Evolutionary conservation across 441 rosid genomes (phyloP), one percentile per base, ranked within the genome.

Genomic region (Biscutella laevigata): DNA sequence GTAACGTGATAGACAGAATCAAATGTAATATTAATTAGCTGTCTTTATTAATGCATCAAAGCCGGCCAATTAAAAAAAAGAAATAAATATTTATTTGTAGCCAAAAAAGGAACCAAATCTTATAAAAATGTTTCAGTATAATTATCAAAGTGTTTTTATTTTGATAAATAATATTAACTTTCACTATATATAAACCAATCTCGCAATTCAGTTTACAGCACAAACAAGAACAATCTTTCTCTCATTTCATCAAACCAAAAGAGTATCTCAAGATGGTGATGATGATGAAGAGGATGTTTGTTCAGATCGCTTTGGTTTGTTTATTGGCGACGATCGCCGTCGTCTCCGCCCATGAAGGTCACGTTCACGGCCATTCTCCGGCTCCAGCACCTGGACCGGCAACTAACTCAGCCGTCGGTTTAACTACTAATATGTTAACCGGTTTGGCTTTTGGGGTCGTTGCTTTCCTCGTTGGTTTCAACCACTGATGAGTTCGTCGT

Each of bases 251-350:
- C 55, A 37, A 52, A 32, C n/a, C n/a, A n/a, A n/a, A n/a, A n/a
- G n/a, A n/a, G n/a, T n/a, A n/a, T n/a, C n/a, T n/a, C n/a, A n/a
- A n/a, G n/a, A n/a, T n/a, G n/a, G n/a, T n/a, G 26, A 45, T 42
- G 64, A 65, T 43, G 65, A 66, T 36, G 70, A 66, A 44, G 65
- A 46, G 49, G 17, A 42, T 63, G 59, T 37, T 45, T 53, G 53
- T 64, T 42, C 58, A 53, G 28, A 63, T 61, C 45, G 46, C 69
- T 44, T 10, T 69, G 26, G n/a, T 60, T 47, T 72, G 66, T 62
- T 34, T 75, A 46, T 53, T 74, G 32, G 59, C 71, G 14, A 58
- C 29, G 6, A 24, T 75, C 30, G 74, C 44, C 6, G 68, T 52
- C 16, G 61, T 52, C 14, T 71, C 70, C 4, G 68, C 32, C 25